A percentile compares a stretch with the other conserved stretches of the same genome.
Conservation (phyloP, 148 eudicot species). For the Cornus suecica region DNA sequence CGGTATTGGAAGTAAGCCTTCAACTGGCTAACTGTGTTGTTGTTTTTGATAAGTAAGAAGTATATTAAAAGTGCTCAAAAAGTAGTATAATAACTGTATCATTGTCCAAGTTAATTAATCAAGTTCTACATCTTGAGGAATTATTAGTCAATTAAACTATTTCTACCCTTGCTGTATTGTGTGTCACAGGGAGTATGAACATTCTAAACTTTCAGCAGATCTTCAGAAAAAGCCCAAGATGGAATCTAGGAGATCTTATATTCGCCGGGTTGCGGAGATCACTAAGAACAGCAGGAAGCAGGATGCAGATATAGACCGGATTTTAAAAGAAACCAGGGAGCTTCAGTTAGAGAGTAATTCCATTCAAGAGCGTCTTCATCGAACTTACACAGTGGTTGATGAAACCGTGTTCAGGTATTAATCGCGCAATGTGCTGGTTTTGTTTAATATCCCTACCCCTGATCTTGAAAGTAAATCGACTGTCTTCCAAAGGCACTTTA, state of each 20-base stretch:
- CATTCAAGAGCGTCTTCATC: conserved; percentile 67
- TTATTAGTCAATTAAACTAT: background rate
- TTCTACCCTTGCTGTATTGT: conserved; percentile 4
- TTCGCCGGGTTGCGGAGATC: conserved; percentile 57
- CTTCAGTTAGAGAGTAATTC: conserved; percentile 72
- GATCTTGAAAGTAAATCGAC: background rate
- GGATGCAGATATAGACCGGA: conserved; percentile 55
- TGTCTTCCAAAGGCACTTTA: background rate
- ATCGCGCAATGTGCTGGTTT: background rate
- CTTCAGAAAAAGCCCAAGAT: conserved; percentile 48
- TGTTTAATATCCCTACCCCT: background rate
- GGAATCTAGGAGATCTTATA: conserved; percentile 58
- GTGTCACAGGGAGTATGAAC: conserved; percentile 52
- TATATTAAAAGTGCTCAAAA: no score
- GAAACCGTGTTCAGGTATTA: conserved; percentile 59
- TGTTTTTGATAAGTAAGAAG: no score
- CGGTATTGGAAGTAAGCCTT: no score
- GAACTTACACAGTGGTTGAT: conserved; percentile 64
- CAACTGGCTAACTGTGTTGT: no score
- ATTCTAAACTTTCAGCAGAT: conserved; percentile 35
- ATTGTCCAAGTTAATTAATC: background rate
- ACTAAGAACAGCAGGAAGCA: conserved; percentile 75
- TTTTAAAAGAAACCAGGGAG: conserved; percentile 69
- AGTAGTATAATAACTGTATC: no score
- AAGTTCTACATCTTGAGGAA: background rate